Evolutionary conservation across 106 monocot genomes (phyloP).

Genomic region (Dioscorea zingiberensis): DNA sequence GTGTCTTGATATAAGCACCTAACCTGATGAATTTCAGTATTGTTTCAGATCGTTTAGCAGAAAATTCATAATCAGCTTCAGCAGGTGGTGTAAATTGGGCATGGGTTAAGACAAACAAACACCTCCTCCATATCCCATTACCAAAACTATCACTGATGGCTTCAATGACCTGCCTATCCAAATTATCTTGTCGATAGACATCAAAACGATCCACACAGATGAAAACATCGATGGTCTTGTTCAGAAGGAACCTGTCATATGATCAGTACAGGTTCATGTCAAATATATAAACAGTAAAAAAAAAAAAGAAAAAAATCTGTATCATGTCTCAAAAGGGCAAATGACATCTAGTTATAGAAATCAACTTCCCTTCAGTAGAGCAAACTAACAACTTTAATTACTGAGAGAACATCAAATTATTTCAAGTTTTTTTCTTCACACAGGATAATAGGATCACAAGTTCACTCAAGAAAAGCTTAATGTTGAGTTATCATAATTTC

Average conservation of each 20-base stretch:
- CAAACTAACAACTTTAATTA: too few relatives aligned
- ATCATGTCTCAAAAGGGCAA: too few relatives aligned
- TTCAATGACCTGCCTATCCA: slow-evolving; percentile 51
- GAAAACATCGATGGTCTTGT: slow-evolving; percentile 73
- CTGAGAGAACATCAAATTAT: too few relatives aligned
- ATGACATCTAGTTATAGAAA: too few relatives aligned
- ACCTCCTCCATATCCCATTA: slow-evolving; percentile 47
- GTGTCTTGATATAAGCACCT: slow-evolving; percentile 41
- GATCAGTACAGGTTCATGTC: not conserved
- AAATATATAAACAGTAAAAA: too few relatives aligned
- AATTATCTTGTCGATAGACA: slow-evolving; percentile 50
- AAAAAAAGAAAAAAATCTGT: too few relatives aligned
- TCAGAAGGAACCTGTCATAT: slow-evolving; percentile 57
- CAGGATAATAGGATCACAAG: too few relatives aligned
- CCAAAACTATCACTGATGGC: slow-evolving; percentile 63
- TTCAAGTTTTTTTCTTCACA: too few relatives aligned
- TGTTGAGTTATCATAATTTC: too few relatives aligned
- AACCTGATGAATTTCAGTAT: slow-evolving; percentile 33
- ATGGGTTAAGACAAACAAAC: slow-evolving; percentile 62
- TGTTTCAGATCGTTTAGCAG: slow-evolving; percentile 44
- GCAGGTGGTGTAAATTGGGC: slow-evolving; percentile 66
- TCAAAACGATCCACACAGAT: slow-evolving; percentile 63
- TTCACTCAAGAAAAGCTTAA: too few relatives aligned
- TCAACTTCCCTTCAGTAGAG: too few relatives aligned
- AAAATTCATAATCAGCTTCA: slow-evolving; percentile 45